Evolutionary conservation across 257 asterid species (phyloP).

Genomic region (Rauvolfia tetraphylla): DNA sequence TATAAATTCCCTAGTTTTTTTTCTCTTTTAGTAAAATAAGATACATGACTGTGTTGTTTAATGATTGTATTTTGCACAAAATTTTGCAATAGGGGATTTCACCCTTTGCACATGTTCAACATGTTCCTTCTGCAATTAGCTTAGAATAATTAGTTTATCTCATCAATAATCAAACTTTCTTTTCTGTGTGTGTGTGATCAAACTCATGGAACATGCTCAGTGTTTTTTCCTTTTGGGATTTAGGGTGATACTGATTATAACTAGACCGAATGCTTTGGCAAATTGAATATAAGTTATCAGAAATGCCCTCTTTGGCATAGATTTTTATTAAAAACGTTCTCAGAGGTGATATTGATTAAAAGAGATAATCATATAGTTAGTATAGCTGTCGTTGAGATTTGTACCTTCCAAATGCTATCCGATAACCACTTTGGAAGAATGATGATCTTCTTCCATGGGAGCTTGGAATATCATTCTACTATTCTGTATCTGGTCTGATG

Average conservation of each 20-base stretch:
- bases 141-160: background rate
- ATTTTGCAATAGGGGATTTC: background rate
- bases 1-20: background rate
- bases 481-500: background rate
- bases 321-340: background rate
- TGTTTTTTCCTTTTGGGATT: background rate
- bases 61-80: background rate
- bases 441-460: background rate
- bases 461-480: background rate
- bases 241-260: background rate
- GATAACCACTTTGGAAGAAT: background rate
- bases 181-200: background rate
- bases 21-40: background rate
- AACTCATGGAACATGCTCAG: background rate
- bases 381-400: background rate
- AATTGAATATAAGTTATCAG: background rate
- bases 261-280: background rate
- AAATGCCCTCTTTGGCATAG: background rate
- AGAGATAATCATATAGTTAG: background rate
- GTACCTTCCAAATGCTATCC: background rate
- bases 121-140: background rate
- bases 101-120: too few relatives aligned
- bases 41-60: background rate
- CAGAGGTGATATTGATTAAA: background rate
- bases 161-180: background rate